A percentile compares a stretch with the other conserved stretches of the same genome.
Conservation (phyloP, 805 yeast genomes). For the Kodamaea jinghongensis region DNA sequence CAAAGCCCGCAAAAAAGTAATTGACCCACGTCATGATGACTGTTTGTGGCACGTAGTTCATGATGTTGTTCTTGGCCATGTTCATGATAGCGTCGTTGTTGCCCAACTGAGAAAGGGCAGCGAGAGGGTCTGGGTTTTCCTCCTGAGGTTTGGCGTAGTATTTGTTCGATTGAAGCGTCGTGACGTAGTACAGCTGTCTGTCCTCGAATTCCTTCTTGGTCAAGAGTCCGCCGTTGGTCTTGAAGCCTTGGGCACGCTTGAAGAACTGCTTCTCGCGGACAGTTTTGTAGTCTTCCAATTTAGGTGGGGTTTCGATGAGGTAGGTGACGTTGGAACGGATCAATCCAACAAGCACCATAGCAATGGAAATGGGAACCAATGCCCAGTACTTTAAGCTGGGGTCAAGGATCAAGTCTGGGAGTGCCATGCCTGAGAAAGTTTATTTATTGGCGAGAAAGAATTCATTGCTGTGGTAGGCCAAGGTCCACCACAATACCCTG, state of each 20-base stretch:
- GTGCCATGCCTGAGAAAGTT: constrained; percentile 9
- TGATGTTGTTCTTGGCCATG: constrained; percentile 77
- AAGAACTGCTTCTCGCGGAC: constrained; percentile 62
- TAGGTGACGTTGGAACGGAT: constrained; percentile 66
- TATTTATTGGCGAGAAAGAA: not conserved
- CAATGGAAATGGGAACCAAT: constrained; percentile 79
- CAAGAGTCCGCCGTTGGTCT: constrained; percentile 52
- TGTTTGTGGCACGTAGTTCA: constrained; percentile 88
- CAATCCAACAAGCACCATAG: constrained; percentile 86
- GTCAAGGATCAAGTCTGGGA: constrained; percentile 52
- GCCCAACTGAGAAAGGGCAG: constrained; percentile 67
- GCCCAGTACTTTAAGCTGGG: constrained; percentile 89
- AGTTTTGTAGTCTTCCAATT: constrained; percentile 48
- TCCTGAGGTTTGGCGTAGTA: constrained; percentile 50
- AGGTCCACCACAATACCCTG: no score
- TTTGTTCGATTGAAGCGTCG: constrained; percentile 50
- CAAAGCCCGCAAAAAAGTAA: constrained; percentile 87
- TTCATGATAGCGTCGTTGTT: constrained; percentile 69
- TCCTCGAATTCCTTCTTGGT: constrained; percentile 48
- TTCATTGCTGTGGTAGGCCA: no score
- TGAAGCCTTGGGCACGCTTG: constrained; percentile 55
- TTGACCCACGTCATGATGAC: constrained; percentile 95
- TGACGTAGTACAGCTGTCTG: constrained; percentile 49
- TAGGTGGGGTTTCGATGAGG: constrained; percentile 58
- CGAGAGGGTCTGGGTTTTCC: constrained; percentile 34